Percentiles rank a stretch among this genome's conserved stretches.
phyloP scores from a whole-genome alignment of 2,329 filamentous ascomycete genomes.

The Chrysosporium keratinophilum region DNA sequence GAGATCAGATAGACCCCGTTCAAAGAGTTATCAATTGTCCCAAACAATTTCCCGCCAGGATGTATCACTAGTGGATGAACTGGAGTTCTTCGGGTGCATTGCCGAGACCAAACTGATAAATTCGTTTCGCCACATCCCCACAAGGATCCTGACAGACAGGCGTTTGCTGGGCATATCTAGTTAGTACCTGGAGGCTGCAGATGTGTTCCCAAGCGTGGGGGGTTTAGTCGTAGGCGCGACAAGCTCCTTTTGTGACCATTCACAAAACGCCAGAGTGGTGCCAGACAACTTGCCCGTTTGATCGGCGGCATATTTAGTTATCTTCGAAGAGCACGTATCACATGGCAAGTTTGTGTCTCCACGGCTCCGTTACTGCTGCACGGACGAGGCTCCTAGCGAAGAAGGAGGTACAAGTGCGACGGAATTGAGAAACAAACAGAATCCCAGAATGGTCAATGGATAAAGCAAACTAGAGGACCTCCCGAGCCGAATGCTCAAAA shows the following conservation, averaged over 20 bases:
- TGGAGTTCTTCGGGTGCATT: slow-evolving; percentile 45
- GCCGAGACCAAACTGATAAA: background rate
- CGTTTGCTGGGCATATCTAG: too few relatives aligned
- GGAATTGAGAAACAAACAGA: background rate
- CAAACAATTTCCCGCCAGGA: background rate
- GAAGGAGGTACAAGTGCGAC: slow-evolving; percentile 5
- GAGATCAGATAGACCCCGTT: too few relatives aligned
- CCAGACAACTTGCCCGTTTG: slow-evolving; percentile 1
- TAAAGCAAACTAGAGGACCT: background rate
- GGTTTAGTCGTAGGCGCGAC: too few relatives aligned
- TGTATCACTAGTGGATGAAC: slow-evolving; percentile 46
- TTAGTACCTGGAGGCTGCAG: too few relatives aligned
- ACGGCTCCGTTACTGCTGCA: background rate
- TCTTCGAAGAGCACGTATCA: background rate
- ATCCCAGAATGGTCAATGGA: background rate
- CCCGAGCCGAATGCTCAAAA: background rate
- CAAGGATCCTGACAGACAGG: background rate
- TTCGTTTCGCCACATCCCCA: background rate
- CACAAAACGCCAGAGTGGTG: background rate
- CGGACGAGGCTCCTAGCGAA: background rate
- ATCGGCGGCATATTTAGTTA: slow-evolving; percentile 1
- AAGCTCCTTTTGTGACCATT: background rate
- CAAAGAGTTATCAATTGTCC: background rate
- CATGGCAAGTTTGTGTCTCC: background rate
- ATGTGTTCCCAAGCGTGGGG: too few relatives aligned